Conservation (phyloP, 768 basidiomycete genomes). For the Podaxis sp. region DNA sequence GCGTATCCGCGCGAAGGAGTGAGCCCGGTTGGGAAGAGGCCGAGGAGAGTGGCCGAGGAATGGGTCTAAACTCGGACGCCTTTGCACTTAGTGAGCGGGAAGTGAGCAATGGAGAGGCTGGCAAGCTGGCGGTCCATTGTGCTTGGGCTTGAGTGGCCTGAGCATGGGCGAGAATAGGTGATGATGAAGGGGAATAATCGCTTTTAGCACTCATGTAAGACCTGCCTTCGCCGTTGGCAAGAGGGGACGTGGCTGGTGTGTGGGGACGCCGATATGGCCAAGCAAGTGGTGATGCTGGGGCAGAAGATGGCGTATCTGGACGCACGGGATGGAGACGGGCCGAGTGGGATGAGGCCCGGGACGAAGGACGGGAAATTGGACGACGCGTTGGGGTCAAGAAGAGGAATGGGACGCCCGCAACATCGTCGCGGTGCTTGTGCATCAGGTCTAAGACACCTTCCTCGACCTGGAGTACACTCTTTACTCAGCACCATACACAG, state of each 20-base stretch:
- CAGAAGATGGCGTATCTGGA: conserved; percentile 73
- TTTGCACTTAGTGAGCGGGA: conserved; percentile 87
- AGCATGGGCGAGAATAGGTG: conserved; percentile 58
- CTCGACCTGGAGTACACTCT: conserved; percentile 53
- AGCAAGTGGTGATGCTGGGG: conserved; percentile 73
- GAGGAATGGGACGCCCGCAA: conserved; percentile 76
- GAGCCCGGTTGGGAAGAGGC: conserved; percentile 59
- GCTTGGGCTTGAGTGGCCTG: conserved; percentile 50
- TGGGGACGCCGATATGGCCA: conserved; percentile 59
- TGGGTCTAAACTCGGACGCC: conserved; percentile 85
- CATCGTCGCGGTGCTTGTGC: conserved; percentile 90
- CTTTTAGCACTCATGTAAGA: conserved; percentile 52
- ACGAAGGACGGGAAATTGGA: conserved; percentile 77
- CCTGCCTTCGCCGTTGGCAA: conserved; percentile 47
- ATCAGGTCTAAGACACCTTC: conserved; percentile 90
- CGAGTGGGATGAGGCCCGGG: conserved; percentile 71
- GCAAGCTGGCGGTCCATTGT: conserved; percentile 77
- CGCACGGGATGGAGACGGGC: conserved; percentile 54
- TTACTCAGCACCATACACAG: conserved; percentile 12
- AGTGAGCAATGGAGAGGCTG: conserved; percentile 80
- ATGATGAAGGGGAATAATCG: conserved; percentile 60
- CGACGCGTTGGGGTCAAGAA: conserved; percentile 78
- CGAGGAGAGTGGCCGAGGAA: conserved; percentile 74
- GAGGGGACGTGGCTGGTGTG: conserved; percentile 73
- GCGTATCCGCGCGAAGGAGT: conserved; percentile 65